Base-by-base conservation (phyloP, 176 grass and related monocot species). In the Aegilops tauschii region DNA sequence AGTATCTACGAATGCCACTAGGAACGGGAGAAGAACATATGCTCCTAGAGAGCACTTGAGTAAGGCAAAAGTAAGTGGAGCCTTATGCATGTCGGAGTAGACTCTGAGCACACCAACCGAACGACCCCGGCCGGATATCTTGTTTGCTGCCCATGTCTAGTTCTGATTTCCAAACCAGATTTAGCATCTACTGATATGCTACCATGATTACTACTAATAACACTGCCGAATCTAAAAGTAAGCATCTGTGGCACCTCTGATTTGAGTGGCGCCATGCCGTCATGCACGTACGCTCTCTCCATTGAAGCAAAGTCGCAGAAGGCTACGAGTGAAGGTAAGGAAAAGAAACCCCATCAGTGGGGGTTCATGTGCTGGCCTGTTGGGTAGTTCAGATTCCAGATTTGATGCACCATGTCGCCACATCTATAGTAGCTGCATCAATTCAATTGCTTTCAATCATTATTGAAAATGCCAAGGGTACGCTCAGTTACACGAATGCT, bases 1-100 rank as follows among this genome's bases (percentile, higher is more conserved):
- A 54, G 65, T 66, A 37, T 28, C 84, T 87, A 72, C 44, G 83
- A 86, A 83, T 83, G 13, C 40, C 84, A 90, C 89, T 90, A 79
- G 27, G 9, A 83, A 83, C 18, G 31, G 50, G 40, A 65, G 80
- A 65, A 78, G 89, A 83, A 90, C 74, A 67, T 87, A 87, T 90
- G 80, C 89, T 79, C 44, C 27, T n/a, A 58, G 37, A 66, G 21
- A 23, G 32, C 30, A 73, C 21, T 79, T 73, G 12, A 71, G 11
- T 73, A 65, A 21, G 9, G 73, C 27, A 44, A 23, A 86, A 71
- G 2, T 42, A 61, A 73, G 16, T 18, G 50, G 5, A 54, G 50
- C 50, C 12, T 45, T 45, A 45, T 45, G 45, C 45, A 49, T 49
- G 45, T 49, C 45, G 12, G 45, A 49, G 12, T 49, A 54, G 50